These are phyloP conservation scores for Colletotrichum godetiae DNA, from an alignment of 2,329 filamentous ascomycete genomes.

Conservation along the genomic window DNA sequence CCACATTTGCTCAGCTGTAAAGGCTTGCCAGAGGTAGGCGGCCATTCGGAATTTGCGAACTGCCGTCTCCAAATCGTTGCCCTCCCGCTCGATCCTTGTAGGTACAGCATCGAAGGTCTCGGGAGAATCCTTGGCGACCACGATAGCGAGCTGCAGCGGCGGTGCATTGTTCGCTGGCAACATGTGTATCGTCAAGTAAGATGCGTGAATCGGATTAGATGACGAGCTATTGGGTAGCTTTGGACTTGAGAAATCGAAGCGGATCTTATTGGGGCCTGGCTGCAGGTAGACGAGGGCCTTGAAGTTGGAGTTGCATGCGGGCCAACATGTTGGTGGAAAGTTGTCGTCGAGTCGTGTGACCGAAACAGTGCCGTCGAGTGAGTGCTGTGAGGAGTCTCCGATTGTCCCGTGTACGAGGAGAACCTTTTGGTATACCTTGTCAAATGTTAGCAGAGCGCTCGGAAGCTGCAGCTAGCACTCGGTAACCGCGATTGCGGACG, in stretches of 20 bases:
- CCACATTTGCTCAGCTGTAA: slow-evolving; percentile 96
- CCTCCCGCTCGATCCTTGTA: slow-evolving; percentile 80
- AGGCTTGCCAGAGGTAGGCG: slow-evolving; percentile 96
- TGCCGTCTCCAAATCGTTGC: slow-evolving; percentile 83
- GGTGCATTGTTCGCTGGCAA: slow-evolving; percentile 82
- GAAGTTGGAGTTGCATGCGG: slow-evolving; percentile 89
- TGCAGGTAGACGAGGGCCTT: slow-evolving; percentile 92
- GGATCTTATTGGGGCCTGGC: slow-evolving; percentile 88
- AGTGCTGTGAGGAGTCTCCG: slow-evolving; percentile 75
- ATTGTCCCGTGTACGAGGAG: slow-evolving; percentile 85
- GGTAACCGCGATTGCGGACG: neutral
- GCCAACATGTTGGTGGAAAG: slow-evolving; percentile 88
- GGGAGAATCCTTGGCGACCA: slow-evolving; percentile 89
- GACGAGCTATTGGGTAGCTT: slow-evolving; percentile 78
- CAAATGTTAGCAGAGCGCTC: slow-evolving; percentile 39
- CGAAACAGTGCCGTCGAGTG: slow-evolving; percentile 76
- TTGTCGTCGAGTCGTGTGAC: slow-evolving; percentile 85
- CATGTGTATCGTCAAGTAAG: slow-evolving; percentile 87
- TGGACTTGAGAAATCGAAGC: slow-evolving; percentile 88
- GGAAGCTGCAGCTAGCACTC: slow-evolving; percentile 19
- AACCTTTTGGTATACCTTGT: slow-evolving; percentile 90
- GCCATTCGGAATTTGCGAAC: slow-evolving; percentile 94
- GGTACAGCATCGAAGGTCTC: slow-evolving; percentile 87
- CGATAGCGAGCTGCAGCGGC: slow-evolving; percentile 88
- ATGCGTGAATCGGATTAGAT: slow-evolving; percentile 78